These are phyloP conservation scores for Xerocomellus amylosporus DNA, from an alignment of 768 basidiomycete species.

Conservation along the genomic window DNA sequence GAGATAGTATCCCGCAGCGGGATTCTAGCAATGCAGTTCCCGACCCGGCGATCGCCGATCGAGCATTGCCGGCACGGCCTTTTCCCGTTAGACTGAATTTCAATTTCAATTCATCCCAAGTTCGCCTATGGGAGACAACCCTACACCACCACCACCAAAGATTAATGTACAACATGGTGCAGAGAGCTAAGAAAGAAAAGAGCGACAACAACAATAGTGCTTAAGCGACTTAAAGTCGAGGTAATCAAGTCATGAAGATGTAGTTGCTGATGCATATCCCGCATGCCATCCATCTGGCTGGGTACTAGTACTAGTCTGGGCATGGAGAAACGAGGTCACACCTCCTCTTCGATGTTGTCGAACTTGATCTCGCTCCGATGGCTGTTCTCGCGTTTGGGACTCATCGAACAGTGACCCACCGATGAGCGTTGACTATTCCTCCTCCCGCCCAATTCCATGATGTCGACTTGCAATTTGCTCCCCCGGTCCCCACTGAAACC, in stretches of 20 bases:
- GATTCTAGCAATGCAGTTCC: too few relatives aligned
- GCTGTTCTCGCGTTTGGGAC: background rate
- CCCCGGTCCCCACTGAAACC: background rate
- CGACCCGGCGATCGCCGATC: background rate
- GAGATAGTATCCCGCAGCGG: background rate
- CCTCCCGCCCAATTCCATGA: background rate
- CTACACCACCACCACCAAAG: too few relatives aligned
- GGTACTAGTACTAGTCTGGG: background rate
- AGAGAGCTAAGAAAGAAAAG: background rate
- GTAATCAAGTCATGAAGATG: background rate
- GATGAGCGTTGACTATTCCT: background rate
- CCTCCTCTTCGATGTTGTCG: background rate
- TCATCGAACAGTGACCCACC: background rate
- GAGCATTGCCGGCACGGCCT: background rate
- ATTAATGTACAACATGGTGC: background rate
- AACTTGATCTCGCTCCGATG: background rate
- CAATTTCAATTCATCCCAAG: too few relatives aligned
- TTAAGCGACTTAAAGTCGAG: background rate
- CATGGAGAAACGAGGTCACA: background rate
- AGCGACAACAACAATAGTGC: background rate
- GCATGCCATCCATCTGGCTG: background rate
- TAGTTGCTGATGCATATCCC: background rate
- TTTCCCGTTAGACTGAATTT: too few relatives aligned
- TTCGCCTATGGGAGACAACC: background rate
- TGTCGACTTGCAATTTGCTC: constrained; percentile 4